Evolutionary conservation across 2,329 filamentous ascomycete species (phyloP), one percentile per base, ranked within the genome.

Genomic region (Aspergillus luchuensis): DNA sequence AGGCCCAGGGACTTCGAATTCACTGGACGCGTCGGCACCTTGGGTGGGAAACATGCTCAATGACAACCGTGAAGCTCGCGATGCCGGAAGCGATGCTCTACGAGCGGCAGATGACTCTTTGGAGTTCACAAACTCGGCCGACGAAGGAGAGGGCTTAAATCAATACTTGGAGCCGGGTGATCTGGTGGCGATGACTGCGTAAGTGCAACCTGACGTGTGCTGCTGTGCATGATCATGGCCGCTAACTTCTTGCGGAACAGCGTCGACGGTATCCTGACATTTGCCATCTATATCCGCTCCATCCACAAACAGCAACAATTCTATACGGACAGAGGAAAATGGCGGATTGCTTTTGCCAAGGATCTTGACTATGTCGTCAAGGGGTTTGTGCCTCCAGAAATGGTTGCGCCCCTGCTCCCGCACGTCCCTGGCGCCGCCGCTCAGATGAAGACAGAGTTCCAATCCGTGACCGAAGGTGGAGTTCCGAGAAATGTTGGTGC

Each of bases 281-380:
- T 76, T 33, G 76, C 74, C 10, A 72, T 80, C 6, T 80, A 80
- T 59, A 71, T 80, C 17, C 74, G 72, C 21, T 78, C 78, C 0
- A 53, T 79, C 25, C 71, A 74, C 19, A 74, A 73, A 53, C 77
- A 79, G 53, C 72, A 73, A 56, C 78, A 80, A 53, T 80, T 80
- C 47, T 80, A 80, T 51, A 78, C 75, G 2, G 65, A 68, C 8
- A 67, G 74, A 60, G 79, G 79, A 7, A 78, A 80, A 65, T 80
- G 79, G 79, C 72, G 78, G 5, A 68, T 79, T 19, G 72, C 71
- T 36, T 66, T 65, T 7, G 69, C 77, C 4, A 70, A 66, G 19
- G 68, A 73, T 33, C 70, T 85, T 7, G 77, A 80, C 49, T 86
- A 82, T 66, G 76, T 80, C 8, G 74, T 86, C 10, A 79, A 82